Base-by-base conservation (phyloP, 2,329 filamentous ascomycete genomes). In the Cladophialophora chaetospira region DNA sequence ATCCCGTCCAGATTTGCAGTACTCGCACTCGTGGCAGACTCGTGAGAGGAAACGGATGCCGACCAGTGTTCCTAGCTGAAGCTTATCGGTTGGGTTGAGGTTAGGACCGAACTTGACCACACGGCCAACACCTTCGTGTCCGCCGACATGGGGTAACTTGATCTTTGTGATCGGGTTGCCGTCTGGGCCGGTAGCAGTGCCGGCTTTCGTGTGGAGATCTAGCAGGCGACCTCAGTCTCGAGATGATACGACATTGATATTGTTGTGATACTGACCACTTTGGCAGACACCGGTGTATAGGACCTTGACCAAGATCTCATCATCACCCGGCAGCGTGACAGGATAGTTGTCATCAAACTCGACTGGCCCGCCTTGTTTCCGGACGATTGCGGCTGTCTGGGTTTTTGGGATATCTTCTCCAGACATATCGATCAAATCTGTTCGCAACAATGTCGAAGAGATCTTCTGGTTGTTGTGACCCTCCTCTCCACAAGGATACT, bases 231-330 rank as follows among this genome's bases (percentile, higher is more conserved):
- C 25, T 23, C 5, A 42, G 28, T 19, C 25, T 45, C 17, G 23
- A 33, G 29, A 23, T 40, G 25, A 23, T 28, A 28, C 50, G 28
- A 6, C 28, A 25, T 2, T 17, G 19, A 42, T 28, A 36, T 23
- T 25, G 25, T 36, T 36, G 35, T 35, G 38, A 15, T 26, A 61
- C 70, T 62, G 57, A 75, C 74, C 74, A 57, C 73, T 76, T 53
- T 77, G 75, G 42, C 75, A 77, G 25, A 77, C 74, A 1, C 75
- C 75, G 0, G 69, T 74, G 57, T 77, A 77, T 25, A 78, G 69
- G 2, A 77, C 72, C 52, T 77, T 73, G 23, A 75, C 75, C 9
- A 77, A 63, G 11, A 77, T 73, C 66, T 78, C 75, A 46, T 77
- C 72, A 19, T 67, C 62, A 3, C 70, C 67, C 0, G 73, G 72